Evolutionary conservation across 225 moss, liverwort and hornwort genomes (phyloP).

Genomic region (Pleurozium schreberi): DNA sequence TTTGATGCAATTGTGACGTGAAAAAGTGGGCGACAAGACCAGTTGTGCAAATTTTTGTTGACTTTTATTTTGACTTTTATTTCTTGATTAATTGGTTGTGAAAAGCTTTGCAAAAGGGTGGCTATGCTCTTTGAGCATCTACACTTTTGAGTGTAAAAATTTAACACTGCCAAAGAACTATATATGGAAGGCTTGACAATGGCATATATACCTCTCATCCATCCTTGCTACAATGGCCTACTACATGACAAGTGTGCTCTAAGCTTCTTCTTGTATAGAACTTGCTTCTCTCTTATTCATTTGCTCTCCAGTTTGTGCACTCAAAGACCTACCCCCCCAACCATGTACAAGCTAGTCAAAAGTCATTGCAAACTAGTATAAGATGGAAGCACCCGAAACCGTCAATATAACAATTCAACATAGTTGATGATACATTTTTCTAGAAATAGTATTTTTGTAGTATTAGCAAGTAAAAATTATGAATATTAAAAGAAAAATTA

Average conservation of each 20-base stretch:
- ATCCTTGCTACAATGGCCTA: not conserved
- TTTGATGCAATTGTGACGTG: not conserved
- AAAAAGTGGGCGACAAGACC: rapidly evolving
- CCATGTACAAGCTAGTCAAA: rapidly evolving
- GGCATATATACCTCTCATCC: not conserved
- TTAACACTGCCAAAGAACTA: not conserved
- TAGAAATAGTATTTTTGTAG: too few relatives aligned
- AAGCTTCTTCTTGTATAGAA: not conserved
- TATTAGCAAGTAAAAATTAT: too few relatives aligned
- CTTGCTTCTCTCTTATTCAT: not conserved
- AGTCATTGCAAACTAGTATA: rapidly evolving
- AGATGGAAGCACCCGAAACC: too few relatives aligned
- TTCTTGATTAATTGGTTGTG: rapidly evolving
- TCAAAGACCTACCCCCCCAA: not conserved
- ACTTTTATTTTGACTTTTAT: not conserved
- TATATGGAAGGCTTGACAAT: not conserved
- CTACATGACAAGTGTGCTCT: not conserved
- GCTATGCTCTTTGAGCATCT: not conserved
- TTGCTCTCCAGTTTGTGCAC: not conserved
- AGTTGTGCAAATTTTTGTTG: not conserved
- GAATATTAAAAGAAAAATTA: too few relatives aligned
- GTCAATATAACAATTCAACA: too few relatives aligned
- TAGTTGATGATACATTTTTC: too few relatives aligned
- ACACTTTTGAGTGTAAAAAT: too few relatives aligned
- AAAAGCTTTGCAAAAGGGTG: not conserved